phyloP scores from a whole-genome alignment of 2,329 filamentous ascomycete genomes.

The Myriangium duriaei region DNA sequence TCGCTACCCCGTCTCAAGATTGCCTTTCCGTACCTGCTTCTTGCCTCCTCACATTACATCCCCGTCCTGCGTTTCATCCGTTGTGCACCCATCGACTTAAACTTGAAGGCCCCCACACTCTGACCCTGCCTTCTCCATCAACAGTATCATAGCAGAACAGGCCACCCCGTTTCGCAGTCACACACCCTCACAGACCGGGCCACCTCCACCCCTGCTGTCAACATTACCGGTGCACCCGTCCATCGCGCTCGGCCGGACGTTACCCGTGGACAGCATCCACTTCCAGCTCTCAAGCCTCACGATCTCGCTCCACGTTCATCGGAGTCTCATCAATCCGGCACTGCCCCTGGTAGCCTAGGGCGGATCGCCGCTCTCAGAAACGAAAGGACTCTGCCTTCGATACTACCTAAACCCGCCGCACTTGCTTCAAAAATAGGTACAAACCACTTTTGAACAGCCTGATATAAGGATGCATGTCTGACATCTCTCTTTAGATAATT shows the following conservation, averaged over 20 bases:
- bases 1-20: background rate
- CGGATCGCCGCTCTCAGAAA: background rate
- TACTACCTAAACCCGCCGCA: background rate
- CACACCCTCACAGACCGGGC: background rate
- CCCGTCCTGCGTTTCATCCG: conserved; percentile 1
- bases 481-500: background rate
- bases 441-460: background rate
- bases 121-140: background rate
- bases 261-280: conserved; percentile 2
- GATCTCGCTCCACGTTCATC: background rate
- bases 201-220: background rate
- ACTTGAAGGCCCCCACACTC: background rate
- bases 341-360: background rate
- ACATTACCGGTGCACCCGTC: background rate
- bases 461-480: background rate
- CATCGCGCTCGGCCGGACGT: background rate
- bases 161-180: conserved; percentile 7
- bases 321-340: conserved; percentile 1
- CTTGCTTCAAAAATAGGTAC: conserved; percentile 3
- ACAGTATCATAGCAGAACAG: conserved; percentile 8
- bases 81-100: background rate
- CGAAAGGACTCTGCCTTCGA: background rate
- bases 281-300: background rate
- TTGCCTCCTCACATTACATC: conserved; percentile 1
- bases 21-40: background rate